Evolutionary conservation across 2,329 filamentous ascomycete species (phyloP), one percentile per base, ranked within the genome.

Genomic region (Hypoxylon sp.): DNA sequence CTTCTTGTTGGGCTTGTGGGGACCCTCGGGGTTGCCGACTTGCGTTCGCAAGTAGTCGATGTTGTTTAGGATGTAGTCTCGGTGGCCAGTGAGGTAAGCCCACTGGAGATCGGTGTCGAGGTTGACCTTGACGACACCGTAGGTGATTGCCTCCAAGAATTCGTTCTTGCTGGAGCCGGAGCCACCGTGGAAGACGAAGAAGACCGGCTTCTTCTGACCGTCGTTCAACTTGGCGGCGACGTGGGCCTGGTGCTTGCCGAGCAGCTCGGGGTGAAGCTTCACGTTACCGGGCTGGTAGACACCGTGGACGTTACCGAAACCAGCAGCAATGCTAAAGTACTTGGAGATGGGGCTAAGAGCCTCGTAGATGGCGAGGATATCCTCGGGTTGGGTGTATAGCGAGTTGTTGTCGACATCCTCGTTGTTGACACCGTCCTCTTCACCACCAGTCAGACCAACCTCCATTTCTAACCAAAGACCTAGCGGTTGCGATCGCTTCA

Each of bases 401-500:
- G 89, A 89, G 82, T 89, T 89, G 85, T 97, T 97, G 83, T 97
- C 92, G 64, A 97, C 92, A 66, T 88, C 84, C 79, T 96, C 91
- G 82, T 97, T 97, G 88, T 97, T 96, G 74, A 97, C 92, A 77
- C 93, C 93, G 67, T 97, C 92, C 76, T 97, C 92, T 80, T 97
- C 92, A 77, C 92, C 91, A 79, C 92, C 93, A 56, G 94, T 97
- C 77, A 97, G 95, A 72, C 89, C 90, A 62, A 95, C 91, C 78
- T 91, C 88, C 93, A 97, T 99, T 85, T 99, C 94, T 64, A 99
- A 86, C 91, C 91, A 97, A 78, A 97, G 91, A 84, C 95, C 96
- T 90, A 97, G 91, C 67, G 92, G 91, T 38, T 91, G 91, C 71
- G 89, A 90, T 65, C 93, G 89, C 86, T 96, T 88, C 60, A 97